A percentile compares a stretch with the other conserved stretches of the same genome.
These are phyloP conservation scores for Talaromyces pinophilus DNA, from an alignment of 2,329 filamentous ascomycete genomes.

Conservation along the genomic window DNA sequence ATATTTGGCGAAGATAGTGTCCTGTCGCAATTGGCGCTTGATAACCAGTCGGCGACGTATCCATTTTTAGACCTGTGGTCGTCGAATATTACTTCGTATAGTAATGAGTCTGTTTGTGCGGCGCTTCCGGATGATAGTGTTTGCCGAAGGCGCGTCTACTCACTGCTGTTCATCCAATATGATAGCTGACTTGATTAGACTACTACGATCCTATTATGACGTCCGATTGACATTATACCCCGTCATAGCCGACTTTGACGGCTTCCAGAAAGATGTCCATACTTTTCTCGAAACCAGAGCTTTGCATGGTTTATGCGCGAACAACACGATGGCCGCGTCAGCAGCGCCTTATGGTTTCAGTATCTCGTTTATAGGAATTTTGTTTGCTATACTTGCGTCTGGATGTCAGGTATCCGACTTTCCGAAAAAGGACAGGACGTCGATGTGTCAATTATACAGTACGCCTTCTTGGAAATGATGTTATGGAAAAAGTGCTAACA, in stretches of 20 bases:
- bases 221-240: constrained; percentile 62
- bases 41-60: constrained; percentile 65
- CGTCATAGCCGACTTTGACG: constrained; percentile 57
- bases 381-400: constrained; percentile 63
- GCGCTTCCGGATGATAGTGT: constrained; percentile 60
- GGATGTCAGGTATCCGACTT: constrained; percentile 62
- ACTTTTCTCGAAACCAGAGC: constrained; percentile 56
- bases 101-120: constrained; percentile 60
- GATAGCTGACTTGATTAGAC: constrained; percentile 35
- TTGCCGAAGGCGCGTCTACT: constrained; percentile 44
- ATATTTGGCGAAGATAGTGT: constrained; percentile 57
- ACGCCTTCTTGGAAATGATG: constrained; percentile 27
- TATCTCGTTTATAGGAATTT: constrained; percentile 59
- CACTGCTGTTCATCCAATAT: neutral
- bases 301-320: constrained; percentile 32
- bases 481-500: constrained; percentile 30
- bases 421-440: constrained; percentile 59
- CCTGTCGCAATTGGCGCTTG: constrained; percentile 62
- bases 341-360: constrained; percentile 57
- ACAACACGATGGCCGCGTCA: constrained; percentile 42
- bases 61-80: constrained; percentile 67
- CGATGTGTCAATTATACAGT: constrained; percentile 65
- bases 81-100: constrained; percentile 59
- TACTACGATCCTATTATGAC: constrained; percentile 60
- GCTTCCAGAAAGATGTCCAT: constrained; percentile 57